Evolutionary conservation across 176 grass and related monocot species (phyloP).

Genomic region (Eragrostis nindensis): DNA sequence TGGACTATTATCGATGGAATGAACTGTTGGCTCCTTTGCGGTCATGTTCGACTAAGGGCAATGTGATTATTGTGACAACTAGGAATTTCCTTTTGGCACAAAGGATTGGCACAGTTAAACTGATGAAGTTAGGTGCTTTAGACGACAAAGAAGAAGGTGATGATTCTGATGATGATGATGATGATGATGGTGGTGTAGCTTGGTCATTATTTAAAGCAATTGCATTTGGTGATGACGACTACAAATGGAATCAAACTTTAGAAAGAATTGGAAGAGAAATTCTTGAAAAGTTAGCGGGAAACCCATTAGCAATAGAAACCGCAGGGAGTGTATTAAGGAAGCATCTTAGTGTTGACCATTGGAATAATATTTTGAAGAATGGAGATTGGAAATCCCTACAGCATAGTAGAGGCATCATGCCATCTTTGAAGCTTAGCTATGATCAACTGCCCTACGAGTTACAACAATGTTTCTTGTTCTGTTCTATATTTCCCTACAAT

Average conservation of each 20-base stretch:
- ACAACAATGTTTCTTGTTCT: constrained; percentile 11
- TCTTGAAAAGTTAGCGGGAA: constrained; percentile 8
- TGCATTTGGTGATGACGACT: constrained; percentile 49
- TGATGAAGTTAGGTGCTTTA: constrained; percentile 16
- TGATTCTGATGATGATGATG: too few relatives aligned
- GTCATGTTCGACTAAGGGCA: neutral
- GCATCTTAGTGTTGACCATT: neutral
- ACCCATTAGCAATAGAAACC: constrained; percentile 44
- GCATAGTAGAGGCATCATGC: constrained; percentile 12
- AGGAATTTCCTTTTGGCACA: constrained; percentile 27
- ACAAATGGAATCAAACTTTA: neutral
- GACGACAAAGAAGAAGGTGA: too few relatives aligned
- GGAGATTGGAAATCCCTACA: constrained; percentile 37
- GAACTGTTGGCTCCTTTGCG: constrained; percentile 28
- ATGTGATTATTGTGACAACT: constrained; percentile 17
- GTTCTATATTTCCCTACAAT: constrained; percentile 7
- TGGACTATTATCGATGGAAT: neutral
- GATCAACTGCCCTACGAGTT: constrained; percentile 6
- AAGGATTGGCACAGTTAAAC: constrained; percentile 3
- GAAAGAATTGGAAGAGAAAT: constrained; percentile 1
- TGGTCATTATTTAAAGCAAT: constrained; percentile 37
- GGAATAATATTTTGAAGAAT: constrained; percentile 26
- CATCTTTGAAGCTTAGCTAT: constrained; percentile 36
- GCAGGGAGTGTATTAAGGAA: neutral
- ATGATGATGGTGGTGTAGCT: too few relatives aligned